Evolutionary conservation across 176 grass and related monocot genomes (phyloP).

Genomic region (Oryza glumipatula): DNA sequence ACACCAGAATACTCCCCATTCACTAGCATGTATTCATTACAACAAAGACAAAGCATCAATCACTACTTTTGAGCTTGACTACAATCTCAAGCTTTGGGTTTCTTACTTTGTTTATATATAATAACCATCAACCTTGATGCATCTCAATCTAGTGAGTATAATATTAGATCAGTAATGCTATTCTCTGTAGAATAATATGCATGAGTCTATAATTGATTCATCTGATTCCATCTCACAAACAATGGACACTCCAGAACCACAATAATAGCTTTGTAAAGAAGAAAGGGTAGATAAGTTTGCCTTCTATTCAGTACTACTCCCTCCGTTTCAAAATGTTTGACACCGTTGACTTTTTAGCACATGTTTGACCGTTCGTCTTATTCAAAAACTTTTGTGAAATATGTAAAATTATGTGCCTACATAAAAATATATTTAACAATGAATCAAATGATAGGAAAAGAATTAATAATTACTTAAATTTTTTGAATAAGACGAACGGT

Average conservation of each 20-base stretch:
- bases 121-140: neutral
- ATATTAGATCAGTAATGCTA: neutral
- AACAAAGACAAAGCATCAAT: neutral
- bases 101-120: neutral
- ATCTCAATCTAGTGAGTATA: constrained; percentile 18
- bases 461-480: no score
- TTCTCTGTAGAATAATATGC: constrained; percentile 2
- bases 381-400: no score
- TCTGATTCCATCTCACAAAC: neutral
- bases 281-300: neutral
- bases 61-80: constrained; percentile 12
- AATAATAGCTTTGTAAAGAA: constrained; percentile 4
- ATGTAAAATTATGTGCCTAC: no score
- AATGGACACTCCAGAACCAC: neutral
- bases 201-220: neutral
- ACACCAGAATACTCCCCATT: neutral
- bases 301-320: neutral
- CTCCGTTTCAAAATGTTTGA: no score
- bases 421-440: no score
- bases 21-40: constrained; percentile 10
- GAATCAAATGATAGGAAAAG: no score
- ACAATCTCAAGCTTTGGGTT: constrained; percentile 1
- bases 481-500: no score
- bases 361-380: no score
- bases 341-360: no score